Conservation (phyloP, 306 rosid species). For the Gastrolobium villosum region DNA sequence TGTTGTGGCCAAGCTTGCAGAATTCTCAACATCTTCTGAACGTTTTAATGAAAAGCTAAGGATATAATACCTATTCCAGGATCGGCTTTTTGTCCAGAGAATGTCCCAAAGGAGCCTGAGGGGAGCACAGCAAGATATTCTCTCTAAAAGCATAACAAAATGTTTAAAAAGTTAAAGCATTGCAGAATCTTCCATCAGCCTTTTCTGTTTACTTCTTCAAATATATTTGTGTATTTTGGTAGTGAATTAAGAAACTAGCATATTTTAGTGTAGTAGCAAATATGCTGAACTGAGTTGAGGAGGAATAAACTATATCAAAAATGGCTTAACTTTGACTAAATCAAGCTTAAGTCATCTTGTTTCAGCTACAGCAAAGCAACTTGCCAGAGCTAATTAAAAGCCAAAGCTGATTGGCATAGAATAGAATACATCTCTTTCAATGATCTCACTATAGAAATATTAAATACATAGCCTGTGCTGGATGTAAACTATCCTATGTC, state of each 20-base stretch:
- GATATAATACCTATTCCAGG: slow-evolving; percentile 62
- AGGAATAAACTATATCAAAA: slow-evolving; percentile 40
- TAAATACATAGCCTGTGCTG: not conserved
- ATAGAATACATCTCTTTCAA: slow-evolving; percentile 40
- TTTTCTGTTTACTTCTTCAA: slow-evolving; percentile 40
- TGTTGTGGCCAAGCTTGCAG: slow-evolving; percentile 56
- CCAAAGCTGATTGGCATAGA: slow-evolving; percentile 38
- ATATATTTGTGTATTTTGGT: not conserved
- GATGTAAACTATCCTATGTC: slow-evolving; percentile 30
- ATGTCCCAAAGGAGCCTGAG: slow-evolving; percentile 59
- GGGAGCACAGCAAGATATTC: slow-evolving; percentile 58
- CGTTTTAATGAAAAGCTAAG: slow-evolving; percentile 55
- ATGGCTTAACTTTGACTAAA: slow-evolving; percentile 30
- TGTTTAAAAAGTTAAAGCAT: slow-evolving; percentile 44
- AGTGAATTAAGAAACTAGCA: slow-evolving; percentile 43
- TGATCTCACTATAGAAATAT: slow-evolving; percentile 15
- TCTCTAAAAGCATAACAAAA: slow-evolving; percentile 54
- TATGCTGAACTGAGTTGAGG: slow-evolving; percentile 38
- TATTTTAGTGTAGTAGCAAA: slow-evolving; percentile 40
- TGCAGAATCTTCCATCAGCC: slow-evolving; percentile 50
- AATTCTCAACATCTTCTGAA: slow-evolving; percentile 54
- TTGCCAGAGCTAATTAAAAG: slow-evolving; percentile 34
- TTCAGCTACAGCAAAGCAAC: slow-evolving; percentile 35
- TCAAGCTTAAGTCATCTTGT: slow-evolving; percentile 34
- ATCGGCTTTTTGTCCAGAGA: slow-evolving; percentile 56